These are phyloP conservation scores for Termitomyces sp. DNA, from an alignment of 768 basidiomycete species.

Conservation along the genomic window DNA sequence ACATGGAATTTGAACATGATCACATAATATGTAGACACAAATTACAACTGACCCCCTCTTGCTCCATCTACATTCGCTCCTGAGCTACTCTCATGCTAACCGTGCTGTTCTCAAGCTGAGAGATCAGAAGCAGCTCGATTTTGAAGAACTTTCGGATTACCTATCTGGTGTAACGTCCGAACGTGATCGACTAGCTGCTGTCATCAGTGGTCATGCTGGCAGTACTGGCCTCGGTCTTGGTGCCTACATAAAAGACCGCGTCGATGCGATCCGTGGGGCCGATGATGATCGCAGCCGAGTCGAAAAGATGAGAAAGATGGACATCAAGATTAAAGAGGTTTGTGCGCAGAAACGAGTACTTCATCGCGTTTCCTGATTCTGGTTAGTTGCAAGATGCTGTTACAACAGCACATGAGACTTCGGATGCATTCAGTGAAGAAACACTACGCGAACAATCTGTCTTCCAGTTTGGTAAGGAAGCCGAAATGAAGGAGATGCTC, in stretches of 20 bases:
- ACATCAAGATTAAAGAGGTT: conserved; percentile 94
- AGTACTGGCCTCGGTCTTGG: conserved; percentile 80
- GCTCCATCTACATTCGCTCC: conserved; percentile 81
- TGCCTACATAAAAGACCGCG: conserved; percentile 87
- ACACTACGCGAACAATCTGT: conserved; percentile 86
- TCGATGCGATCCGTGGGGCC: conserved; percentile 86
- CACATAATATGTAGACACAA: conserved; percentile 54
- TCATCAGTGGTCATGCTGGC: conserved; percentile 85
- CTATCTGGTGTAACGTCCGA: conserved; percentile 89
- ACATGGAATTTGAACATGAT: neutral
- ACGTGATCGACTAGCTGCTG: conserved; percentile 85
- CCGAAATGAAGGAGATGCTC: conserved; percentile 97
- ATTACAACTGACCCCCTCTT: conserved; percentile 92
- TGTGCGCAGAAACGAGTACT: conserved; percentile 7
- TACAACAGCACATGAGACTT: conserved; percentile 90
- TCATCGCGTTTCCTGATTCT: neutral
- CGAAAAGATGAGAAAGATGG: conserved; percentile 90
- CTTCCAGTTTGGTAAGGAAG: conserved; percentile 87
- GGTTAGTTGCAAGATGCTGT: conserved; percentile 92
- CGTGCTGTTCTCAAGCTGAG: conserved; percentile 91
- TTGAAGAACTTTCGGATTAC: conserved; percentile 95
- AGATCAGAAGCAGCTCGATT: conserved; percentile 98
- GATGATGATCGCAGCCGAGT: conserved; percentile 92
- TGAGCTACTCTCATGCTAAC: conserved; percentile 93
- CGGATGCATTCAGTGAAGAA: conserved; percentile 94